Conservation (phyloP, 1,284 basidiomycete genomes). For the Puccinia brachypodii region DNA sequence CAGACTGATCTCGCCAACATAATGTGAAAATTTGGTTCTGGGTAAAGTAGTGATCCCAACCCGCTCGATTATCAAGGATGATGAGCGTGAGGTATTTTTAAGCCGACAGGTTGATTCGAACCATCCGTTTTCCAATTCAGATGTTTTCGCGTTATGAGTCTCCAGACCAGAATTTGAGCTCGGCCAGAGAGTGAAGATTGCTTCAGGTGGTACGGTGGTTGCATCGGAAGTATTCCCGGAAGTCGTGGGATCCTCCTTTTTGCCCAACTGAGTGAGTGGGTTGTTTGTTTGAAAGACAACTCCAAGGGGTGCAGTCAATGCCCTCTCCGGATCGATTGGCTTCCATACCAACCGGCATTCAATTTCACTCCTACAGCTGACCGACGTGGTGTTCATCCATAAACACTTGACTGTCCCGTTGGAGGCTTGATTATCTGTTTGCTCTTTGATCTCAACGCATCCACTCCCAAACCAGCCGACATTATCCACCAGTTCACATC, state of each 20-base stretch:
- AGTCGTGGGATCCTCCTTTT: neutral
- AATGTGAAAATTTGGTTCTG: neutral
- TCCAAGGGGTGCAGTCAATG: conserved; percentile 1
- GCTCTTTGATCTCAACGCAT: conserved; percentile 5
- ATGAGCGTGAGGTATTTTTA: neutral
- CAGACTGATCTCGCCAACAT: conserved; percentile 27
- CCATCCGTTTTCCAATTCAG: conserved; percentile 5
- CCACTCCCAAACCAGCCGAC: conserved; percentile 46
- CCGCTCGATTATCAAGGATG: neutral
- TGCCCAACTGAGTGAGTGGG: neutral
- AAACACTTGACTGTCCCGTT: conserved; percentile 3
- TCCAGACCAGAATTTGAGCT: neutral
- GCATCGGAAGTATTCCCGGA: neutral
- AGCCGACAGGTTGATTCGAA: conserved; percentile 12
- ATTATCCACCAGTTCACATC: conserved; percentile 28
- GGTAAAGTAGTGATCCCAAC: neutral
- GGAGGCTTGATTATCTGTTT: neutral
- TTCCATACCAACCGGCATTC: conserved; percentile 43
- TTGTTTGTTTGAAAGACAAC: conserved; percentile 17
- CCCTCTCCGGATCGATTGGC: neutral
- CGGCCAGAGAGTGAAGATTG: neutral
- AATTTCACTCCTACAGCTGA: neutral
- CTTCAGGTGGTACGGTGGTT: neutral
- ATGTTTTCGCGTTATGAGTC: neutral
- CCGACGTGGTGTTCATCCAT: conserved; percentile 43